These are phyloP conservation scores for Stromatinia cepivora DNA, from an alignment of 2,329 filamentous ascomycete genomes.

Conservation along the genomic window DNA sequence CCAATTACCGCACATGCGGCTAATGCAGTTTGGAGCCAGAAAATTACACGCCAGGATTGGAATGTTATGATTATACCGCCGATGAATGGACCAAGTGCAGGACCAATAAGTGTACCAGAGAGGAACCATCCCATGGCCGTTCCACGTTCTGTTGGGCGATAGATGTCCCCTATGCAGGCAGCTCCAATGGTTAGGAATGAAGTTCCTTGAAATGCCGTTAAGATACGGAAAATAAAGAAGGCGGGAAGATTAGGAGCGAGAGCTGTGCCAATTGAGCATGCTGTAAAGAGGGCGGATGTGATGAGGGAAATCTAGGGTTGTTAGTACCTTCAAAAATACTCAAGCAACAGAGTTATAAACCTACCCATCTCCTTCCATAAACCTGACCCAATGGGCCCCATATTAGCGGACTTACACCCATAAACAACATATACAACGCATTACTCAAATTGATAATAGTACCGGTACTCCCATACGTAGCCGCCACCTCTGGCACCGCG, in stretches of 20 bases:
- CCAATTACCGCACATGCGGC: slow-evolving; percentile 59
- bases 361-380: slow-evolving; percentile 58
- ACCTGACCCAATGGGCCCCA: slow-evolving; percentile 72
- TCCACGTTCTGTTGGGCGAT: slow-evolving; percentile 65
- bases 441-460: slow-evolving; percentile 73
- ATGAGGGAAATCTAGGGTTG: slow-evolving; percentile 53
- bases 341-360: slow-evolving; percentile 30
- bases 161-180: slow-evolving; percentile 67
- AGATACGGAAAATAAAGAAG: slow-evolving; percentile 73
- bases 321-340: slow-evolving; percentile 17
- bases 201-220: slow-evolving; percentile 75
- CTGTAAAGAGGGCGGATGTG: slow-evolving; percentile 64
- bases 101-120: slow-evolving; percentile 69
- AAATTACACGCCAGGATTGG: slow-evolving; percentile 70
- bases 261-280: slow-evolving; percentile 70
- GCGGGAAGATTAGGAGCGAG: slow-evolving; percentile 67
- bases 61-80: slow-evolving; percentile 77
- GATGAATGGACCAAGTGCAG: slow-evolving; percentile 68
- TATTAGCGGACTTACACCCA: slow-evolving; percentile 68
- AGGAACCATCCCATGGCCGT: slow-evolving; percentile 75
- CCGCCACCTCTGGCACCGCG: slow-evolving; percentile 72
- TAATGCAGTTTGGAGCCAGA: slow-evolving; percentile 73
- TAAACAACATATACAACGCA: slow-evolving; percentile 72
- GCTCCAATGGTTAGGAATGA: slow-evolving; percentile 72
- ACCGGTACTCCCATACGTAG: slow-evolving; percentile 63